Conservation (phyloP, 2,329 filamentous ascomycete species). For the Colletotrichum sp. region DNA sequence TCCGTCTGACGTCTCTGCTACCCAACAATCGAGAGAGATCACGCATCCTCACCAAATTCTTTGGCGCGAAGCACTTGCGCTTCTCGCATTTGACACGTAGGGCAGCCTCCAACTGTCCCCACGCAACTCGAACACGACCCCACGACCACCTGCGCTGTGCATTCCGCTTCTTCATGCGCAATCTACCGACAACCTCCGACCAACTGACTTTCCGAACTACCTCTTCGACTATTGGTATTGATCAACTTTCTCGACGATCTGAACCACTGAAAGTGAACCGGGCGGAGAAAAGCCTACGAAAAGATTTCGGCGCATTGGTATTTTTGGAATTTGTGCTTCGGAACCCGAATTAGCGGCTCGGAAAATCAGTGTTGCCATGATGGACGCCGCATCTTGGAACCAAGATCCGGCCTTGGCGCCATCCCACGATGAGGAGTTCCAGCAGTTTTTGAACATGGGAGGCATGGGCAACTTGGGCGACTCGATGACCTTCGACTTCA, state of each 20-base stretch:
- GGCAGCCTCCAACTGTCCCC: not conserved
- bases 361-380: conserved; percentile 42
- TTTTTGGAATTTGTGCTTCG: not conserved
- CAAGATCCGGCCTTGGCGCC: conserved; percentile 61
- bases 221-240: conserved; percentile 2
- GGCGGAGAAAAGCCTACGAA: not conserved
- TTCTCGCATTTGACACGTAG: not conserved
- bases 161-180: not conserved
- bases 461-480: conserved; percentile 59
- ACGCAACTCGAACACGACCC: conserved; percentile 8
- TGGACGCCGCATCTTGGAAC: conserved; percentile 61
- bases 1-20: not conserved
- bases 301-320: not conserved
- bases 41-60: not conserved
- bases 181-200: not conserved
- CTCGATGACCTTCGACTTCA: conserved; percentile 65
- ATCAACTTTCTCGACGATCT: not conserved
- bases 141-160: not conserved
- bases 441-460: conserved; percentile 68
- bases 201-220: not conserved
- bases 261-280: not conserved
- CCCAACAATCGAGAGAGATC: not conserved
- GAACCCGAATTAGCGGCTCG: not conserved
- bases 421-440: conserved; percentile 64
- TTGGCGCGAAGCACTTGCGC: conserved; percentile 4